These are phyloP conservation scores for Dothideomycetes sp. DNA, from an alignment of 2,329 filamentous ascomycete species.

Conservation along the genomic window DNA sequence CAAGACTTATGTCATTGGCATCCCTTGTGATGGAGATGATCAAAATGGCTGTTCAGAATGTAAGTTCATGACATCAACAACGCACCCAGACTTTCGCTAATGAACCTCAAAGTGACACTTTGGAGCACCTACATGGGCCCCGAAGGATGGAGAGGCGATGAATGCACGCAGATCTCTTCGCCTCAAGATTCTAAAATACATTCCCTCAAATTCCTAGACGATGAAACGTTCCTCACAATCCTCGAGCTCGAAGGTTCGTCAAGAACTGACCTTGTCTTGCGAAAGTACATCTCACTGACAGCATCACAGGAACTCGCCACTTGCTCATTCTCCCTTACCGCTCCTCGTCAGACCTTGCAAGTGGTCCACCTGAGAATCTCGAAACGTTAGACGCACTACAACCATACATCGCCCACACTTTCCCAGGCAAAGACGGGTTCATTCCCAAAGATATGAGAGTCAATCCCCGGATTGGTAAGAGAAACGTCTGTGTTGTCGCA, in stretches of 20 bases:
- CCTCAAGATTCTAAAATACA: neutral
- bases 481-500: conserved; percentile 6
- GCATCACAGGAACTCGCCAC: neutral
- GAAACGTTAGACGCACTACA: neutral
- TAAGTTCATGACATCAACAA: too few species aligned
- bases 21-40: too few species aligned
- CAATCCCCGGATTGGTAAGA: neutral
- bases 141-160: neutral
- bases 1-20: conserved; percentile 1
- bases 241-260: neutral
- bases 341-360: neutral
- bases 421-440: neutral
- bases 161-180: neutral
- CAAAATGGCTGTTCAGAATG: too few species aligned
- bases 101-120: neutral
- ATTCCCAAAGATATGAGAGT: neutral
- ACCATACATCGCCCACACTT: neutral
- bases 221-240: neutral
- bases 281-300: neutral
- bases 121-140: neutral
- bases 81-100: neutral
- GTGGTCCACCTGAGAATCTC: neutral
- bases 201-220: conserved; percentile 2
- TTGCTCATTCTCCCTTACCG: conserved; percentile 1
- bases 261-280: neutral